phyloP scores from a whole-genome alignment of 768 basidiomycete species.

The Mrakia hoshinonis region DNA sequence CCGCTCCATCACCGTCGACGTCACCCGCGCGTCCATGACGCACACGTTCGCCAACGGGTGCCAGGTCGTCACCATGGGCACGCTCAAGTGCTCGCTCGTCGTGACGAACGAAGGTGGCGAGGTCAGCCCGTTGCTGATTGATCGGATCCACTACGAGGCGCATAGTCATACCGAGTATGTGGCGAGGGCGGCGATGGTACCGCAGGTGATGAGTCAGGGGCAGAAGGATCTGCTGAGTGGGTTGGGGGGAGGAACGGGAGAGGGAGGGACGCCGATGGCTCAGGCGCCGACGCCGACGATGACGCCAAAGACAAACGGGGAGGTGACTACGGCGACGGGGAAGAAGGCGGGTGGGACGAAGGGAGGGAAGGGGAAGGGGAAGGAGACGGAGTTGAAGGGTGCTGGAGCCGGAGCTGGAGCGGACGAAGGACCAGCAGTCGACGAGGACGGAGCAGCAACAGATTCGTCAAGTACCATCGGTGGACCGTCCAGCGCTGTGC shows the following conservation, averaged over 20 bases:
- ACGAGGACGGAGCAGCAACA: not conserved
- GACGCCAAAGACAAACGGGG: conserved; percentile 15
- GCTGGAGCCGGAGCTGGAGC: not conserved
- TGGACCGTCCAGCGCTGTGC: not conserved
- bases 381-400: conserved; percentile 1
- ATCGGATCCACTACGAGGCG: conserved; percentile 23
- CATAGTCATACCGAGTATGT: conserved; percentile 19
- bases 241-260: not conserved
- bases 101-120: conserved; percentile 8
- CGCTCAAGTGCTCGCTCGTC: conserved; percentile 23
- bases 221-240: not conserved
- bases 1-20: conserved; percentile 25
- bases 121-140: conserved; percentile 1
- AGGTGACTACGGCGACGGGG: not conserved
- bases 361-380: conserved; percentile 15
- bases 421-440: not conserved
- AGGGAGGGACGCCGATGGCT: conserved; percentile 5
- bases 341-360: not conserved
- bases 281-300: conserved; percentile 27
- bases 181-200: conserved; percentile 3
- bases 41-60: conserved; percentile 23
- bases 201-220: not conserved
- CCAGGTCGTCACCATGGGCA: conserved; percentile 23
- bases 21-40: conserved; percentile 25
- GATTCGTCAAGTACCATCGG: not conserved